These are phyloP conservation scores for Pseudocercospora fuligena DNA, from an alignment of 2,329 filamentous ascomycete genomes.

Conservation along the genomic window DNA sequence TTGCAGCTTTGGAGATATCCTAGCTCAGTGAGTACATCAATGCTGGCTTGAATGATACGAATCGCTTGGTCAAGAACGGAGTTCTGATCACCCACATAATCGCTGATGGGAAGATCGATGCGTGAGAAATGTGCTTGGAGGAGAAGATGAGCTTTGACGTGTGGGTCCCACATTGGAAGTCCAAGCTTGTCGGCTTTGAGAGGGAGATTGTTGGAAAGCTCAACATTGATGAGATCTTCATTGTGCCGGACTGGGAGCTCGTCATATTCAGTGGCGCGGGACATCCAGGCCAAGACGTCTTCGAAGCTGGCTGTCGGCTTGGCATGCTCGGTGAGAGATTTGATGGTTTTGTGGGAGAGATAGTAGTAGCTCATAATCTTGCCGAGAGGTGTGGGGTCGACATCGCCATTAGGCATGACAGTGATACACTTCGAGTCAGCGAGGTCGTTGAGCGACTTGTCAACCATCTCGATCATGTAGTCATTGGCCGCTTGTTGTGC, in stretches of 20 bases:
- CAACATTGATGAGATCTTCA: constrained; percentile 94
- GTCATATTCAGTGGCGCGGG: constrained; percentile 90
- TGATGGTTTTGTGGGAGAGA: constrained; percentile 88
- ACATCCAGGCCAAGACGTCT: constrained; percentile 91
- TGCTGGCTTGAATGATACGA: constrained; percentile 92
- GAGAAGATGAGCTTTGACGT: constrained; percentile 93
- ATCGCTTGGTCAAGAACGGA: constrained; percentile 92
- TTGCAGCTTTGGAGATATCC: constrained; percentile 77
- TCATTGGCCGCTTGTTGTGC: constrained; percentile 90
- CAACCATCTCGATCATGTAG: constrained; percentile 92
- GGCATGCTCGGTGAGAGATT: constrained; percentile 77
- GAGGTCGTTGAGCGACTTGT: constrained; percentile 80
- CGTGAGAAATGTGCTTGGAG: constrained; percentile 95
- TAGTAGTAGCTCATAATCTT: constrained; percentile 99
- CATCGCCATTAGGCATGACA: constrained; percentile 82
- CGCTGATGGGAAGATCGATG: constrained; percentile 88
- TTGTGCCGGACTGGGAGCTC: constrained; percentile 97
- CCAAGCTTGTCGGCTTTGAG: constrained; percentile 67
- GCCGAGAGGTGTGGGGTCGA: constrained; percentile 86
- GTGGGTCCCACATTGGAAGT: constrained; percentile 96
- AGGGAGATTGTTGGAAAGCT: constrained; percentile 81
- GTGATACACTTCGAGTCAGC: constrained; percentile 82
- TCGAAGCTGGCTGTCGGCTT: constrained; percentile 77
- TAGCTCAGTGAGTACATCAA: constrained; percentile 92
- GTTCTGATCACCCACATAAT: constrained; percentile 94